Percentiles rank a stretch among this genome's conserved stretches.
Evolutionary conservation across 192 early-diverging fungal species (phyloP).

Genomic region (Entrophospora sp.): DNA sequence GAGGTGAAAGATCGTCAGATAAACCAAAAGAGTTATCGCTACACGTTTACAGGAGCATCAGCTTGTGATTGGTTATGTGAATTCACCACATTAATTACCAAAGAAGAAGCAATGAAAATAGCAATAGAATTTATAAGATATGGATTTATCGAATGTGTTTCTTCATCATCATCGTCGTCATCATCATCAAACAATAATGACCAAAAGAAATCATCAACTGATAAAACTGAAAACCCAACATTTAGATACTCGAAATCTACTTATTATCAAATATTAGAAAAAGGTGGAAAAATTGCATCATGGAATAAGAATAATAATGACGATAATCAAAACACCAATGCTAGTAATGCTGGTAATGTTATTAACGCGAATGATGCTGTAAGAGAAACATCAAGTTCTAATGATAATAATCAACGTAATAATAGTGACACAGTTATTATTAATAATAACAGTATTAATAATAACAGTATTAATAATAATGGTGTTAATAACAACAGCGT

Average conservation of each 20-base stretch:
- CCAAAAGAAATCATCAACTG: background rate
- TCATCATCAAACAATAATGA: no score
- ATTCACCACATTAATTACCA: constrained; percentile 38
- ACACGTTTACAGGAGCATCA: constrained; percentile 38
- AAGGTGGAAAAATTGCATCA: constrained; percentile 28
- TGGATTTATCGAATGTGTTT: constrained; percentile 35
- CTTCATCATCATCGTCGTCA: no score
- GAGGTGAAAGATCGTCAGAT: constrained; percentile 33
- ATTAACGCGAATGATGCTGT: no score
- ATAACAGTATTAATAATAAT: no score
- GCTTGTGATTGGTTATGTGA: constrained; percentile 44
- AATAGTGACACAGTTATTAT: no score
- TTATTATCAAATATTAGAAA: constrained; percentile 27
- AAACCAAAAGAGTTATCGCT: constrained; percentile 24
- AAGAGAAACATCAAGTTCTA: no score
- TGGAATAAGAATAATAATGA: no score
- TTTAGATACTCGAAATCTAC: constrained; percentile 23
- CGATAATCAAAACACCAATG: no score
- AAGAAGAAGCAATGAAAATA: constrained; percentile 38
- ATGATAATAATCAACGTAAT: no score
- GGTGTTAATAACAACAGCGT: no score
- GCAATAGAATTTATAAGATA: constrained; percentile 34
- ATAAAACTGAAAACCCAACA: background rate
- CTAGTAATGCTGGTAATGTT: no score
- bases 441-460: no score